Evolutionary conservation across 2,329 filamentous ascomycete genomes (phyloP), one percentile per base, ranked within the genome.

Genomic region (Colletotrichum spaethianum): DNA sequence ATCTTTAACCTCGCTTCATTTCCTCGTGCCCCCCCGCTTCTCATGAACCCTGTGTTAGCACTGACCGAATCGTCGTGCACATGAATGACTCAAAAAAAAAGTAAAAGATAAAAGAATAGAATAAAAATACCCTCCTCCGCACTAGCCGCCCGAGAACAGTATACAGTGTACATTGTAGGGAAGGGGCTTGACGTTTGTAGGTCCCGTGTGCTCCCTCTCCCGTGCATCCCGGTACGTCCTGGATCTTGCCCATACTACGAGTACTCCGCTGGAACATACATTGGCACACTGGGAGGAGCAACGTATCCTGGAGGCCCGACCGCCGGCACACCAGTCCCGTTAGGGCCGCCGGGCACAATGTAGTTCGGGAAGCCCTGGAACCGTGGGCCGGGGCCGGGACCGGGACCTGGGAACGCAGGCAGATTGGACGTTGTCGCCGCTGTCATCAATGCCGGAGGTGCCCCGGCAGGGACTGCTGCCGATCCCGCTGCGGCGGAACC

Each of bases 191-290:
- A 38, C 31, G 20, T 57, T 18, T 23, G 12, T 28, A 62, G 46
- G 59, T 28, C 31, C 31, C 12, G 28, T 46, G 26, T 31, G 5
- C 40, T 33, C 42, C 56, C 2, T 28, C 63, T 9, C 28, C 38
- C 23, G 6, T 57, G 20, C 8, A 36, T 33, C 31, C 33, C 20
- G 14, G 33, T 8, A 38, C 14, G 53, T 4, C 33, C 14, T 26
- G 5, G 18, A 8, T 20, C 20, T 23, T 20, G 23, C 26, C 26
- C 48, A 23, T 23, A 28, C 50, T 62, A 73, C 6, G 70, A 73
- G 28, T 70, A 71, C 23, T 73, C 70, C 20, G 70, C 66, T 18
- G 68, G 67, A 44, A 57, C 68, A 26, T 66, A 73, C 67, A 73
- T 57, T 8, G 70, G 67, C 48, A 73, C 61, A 33, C 36, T 73